Evolutionary conservation across 23 red algal species (phyloP).

Genomic region (Gracilaria domingensis): DNA sequence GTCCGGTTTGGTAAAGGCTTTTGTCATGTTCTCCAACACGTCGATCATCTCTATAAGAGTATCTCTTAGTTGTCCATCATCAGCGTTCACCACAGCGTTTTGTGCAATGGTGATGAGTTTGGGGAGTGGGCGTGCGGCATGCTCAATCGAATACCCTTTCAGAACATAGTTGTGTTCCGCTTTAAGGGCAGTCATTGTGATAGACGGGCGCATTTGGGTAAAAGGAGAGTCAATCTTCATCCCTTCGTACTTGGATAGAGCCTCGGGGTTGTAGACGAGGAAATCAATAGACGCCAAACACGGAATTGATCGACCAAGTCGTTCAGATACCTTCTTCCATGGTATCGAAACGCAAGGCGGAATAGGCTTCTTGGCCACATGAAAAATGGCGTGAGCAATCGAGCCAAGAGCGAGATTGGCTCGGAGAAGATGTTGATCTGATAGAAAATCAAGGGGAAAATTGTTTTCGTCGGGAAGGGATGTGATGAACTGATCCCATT

Average conservation of each 20-base stretch:
- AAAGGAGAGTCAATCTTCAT: conserved; percentile 4
- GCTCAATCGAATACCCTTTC: conserved; percentile 6
- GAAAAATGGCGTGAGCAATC: conserved; percentile 30
- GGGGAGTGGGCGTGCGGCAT: conserved; percentile 35
- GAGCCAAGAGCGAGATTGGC: conserved; percentile 13
- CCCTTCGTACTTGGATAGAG: neutral
- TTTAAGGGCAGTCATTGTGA: conserved; percentile 6
- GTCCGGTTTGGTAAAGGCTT: conserved; percentile 25
- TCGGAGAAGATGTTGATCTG: neutral
- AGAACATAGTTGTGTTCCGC: conserved; percentile 23
- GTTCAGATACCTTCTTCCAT: conserved; percentile 4
- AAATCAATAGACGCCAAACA: conserved; percentile 10
- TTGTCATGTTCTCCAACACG: conserved; percentile 27
- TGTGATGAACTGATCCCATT: neutral
- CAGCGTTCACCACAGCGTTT: conserved; percentile 27
- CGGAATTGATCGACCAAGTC: conserved; percentile 12
- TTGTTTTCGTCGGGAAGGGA: neutral
- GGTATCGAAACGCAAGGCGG: neutral
- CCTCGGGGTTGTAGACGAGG: conserved; percentile 2
- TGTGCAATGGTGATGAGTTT: neutral
- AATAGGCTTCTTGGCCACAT: conserved; percentile 2
- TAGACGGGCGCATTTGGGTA: neutral
- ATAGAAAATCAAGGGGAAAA: neutral
- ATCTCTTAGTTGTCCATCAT: neutral
- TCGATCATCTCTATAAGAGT: conserved; percentile 22